Conservation (phyloP, 805 yeast genomes). For the Brettanomyces naardenensis region DNA sequence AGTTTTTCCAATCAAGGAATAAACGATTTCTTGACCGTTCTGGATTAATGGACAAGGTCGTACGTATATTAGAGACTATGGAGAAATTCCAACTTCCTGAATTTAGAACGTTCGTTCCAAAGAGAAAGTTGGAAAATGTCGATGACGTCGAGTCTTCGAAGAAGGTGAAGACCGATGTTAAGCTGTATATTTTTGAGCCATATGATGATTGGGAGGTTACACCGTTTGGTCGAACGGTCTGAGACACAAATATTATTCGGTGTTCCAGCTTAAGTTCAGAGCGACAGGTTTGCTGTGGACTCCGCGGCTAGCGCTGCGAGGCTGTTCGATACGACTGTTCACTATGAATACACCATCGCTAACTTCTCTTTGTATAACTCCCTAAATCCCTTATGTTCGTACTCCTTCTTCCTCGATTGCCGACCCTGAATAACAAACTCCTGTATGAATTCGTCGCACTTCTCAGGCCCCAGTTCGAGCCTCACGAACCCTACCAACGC, state of each 20-base stretch:
- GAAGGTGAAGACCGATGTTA: slow-evolving; percentile 1
- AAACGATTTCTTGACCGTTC: not conserved
- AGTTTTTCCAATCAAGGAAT: not conserved
- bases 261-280: no score
- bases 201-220: slow-evolving; percentile 40
- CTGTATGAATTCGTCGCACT: slow-evolving; percentile 16
- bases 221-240: slow-evolving; percentile 45
- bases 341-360: not conserved
- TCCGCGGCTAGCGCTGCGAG: no score
- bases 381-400: slow-evolving; percentile 21
- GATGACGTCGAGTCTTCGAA: slow-evolving; percentile 1
- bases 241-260: not conserved
- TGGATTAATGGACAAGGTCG: slow-evolving; percentile 9
- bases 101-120: not conserved
- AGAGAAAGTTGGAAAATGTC: slow-evolving; percentile 5
- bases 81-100: slow-evolving; percentile 16
- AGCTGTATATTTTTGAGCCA: slow-evolving; percentile 23
- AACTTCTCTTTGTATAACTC: slow-evolving; percentile 13
- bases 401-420: slow-evolving; percentile 7
- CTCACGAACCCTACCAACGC: slow-evolving; percentile 21
- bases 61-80: slow-evolving; percentile 14
- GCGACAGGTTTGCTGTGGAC: no score
- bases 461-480: slow-evolving; percentile 15
- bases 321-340: no score
- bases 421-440: slow-evolving; percentile 23